Conservation (phyloP, 169 alveolate species). For the Toxoplasma gondii region DNA sequence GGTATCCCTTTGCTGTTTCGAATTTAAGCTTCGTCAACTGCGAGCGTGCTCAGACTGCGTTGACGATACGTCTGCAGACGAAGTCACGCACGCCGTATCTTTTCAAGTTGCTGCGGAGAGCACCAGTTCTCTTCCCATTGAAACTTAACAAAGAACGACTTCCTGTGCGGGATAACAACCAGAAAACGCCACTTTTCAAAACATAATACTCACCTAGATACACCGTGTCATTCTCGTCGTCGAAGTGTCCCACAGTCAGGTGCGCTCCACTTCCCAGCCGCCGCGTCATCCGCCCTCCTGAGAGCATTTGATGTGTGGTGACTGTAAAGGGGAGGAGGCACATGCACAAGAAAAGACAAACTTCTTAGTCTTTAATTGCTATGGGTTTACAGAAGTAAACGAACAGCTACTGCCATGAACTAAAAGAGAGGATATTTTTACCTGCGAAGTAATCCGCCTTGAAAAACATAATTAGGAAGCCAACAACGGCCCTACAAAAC, state of each 20-base stretch:
- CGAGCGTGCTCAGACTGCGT: no score
- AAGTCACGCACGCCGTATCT: no score
- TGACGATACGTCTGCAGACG: no score
- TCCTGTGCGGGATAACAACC: neutral
- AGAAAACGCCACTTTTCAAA: neutral
- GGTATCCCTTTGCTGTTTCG: no score
- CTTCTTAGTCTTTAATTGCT: no score
- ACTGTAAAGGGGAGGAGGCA: conserved; percentile 1
- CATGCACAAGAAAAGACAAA: neutral
- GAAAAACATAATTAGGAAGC: no score
- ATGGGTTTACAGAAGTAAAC: no score
- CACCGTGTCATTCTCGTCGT: conserved; percentile 6
- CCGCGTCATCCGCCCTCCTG: conserved; percentile 18
- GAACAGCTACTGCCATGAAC: neutral
- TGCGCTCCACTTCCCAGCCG: conserved; percentile 30
- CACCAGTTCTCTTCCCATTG: no score
- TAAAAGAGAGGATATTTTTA: neutral
- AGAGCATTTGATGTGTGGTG: conserved; percentile 6
- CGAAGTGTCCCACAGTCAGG: conserved; percentile 20
- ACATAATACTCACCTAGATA: conserved; percentile 9
- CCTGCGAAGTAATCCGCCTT: neutral
- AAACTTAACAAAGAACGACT: neutral
- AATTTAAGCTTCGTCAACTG: no score
- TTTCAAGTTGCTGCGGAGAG: no score
- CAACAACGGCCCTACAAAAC: no score